Evolutionary conservation across 139 green algal species (phyloP), one percentile per base, ranked within the genome.

Genomic region (Asterochloris sp.): DNA sequence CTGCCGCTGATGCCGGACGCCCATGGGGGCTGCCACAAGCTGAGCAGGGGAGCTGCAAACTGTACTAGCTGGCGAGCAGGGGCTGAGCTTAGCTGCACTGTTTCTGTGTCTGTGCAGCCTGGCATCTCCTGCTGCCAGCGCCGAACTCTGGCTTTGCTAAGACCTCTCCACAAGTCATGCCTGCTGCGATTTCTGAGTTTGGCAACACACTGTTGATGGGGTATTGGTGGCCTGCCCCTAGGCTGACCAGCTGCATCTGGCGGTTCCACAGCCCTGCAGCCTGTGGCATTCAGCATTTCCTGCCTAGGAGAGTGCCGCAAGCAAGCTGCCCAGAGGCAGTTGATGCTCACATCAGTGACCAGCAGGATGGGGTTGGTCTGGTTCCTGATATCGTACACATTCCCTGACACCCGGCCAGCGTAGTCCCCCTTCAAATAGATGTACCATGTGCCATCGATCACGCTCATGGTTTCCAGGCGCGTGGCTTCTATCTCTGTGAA

Each of bases 381-480:
- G 80, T 91, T 87, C 29, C 83, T 88, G 64, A 90, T 84, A 84
- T 94, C 85, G 76, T 92, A 94, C 12, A 93, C 73, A 21, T 68
- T 75, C 13, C 91, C 91, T 27, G n/a, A 85, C 24, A 95, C 89
- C 24, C 89, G 84, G 64, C 91, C 90, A 19, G 91, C 91, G 62
- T 91, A 91, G 87, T 95, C 91, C 2, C 91, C 91, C 61, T 89
- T 90, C 12, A 95, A 81, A 15, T 89, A 73, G 13, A 95, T 87
- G 76, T 94, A 94, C 91, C 91, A 94, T 28, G 85, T 86, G 74
- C 91, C 91, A 29, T 93, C 88, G 47, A 93, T 81, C 11, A 95
- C 68, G 29, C 78, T 71, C 67, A 89, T 83, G 0, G 89, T 83
- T 82, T 92, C 87, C 81, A 95, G 88, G n/a, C 74, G 76, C 47